Base-by-base conservation (phyloP, 495 filamentous ascomycete genomes). In the Amniculicola lignicola region DNA sequence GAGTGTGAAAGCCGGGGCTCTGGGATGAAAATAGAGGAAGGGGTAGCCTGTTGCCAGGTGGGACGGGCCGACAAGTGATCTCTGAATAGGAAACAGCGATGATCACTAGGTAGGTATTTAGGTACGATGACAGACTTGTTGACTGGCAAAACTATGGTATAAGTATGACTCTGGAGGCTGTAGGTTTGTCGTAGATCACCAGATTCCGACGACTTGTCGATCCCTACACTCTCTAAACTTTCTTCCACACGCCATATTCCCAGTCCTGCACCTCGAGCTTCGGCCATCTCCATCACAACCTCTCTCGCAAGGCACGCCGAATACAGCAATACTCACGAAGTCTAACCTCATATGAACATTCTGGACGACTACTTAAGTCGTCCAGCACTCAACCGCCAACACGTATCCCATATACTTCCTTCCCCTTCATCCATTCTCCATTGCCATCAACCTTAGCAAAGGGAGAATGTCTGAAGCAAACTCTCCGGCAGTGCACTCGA, bases 371-470 rank as follows among this genome's bases (percentile, higher is more conserved):
- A 2, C 22, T 14, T 18, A 37, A 48, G 44, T 18, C 45, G 46
- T 50, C 47, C 29, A 25, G 15, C 27, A 10, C 18, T 28, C 58
- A 42, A 43, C 39, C 58, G 58, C 46, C 33, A 56, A 19, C 27
- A 47, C 36, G 51, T 61, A 61, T 51, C 58, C 58, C 35, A 61
- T 61, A 33, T 61, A 61, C 44, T 61, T 61, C 29, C 51, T 61
- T 27, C 58, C 51, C 9, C 46, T 61, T n/a, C 58, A 61, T 33
- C 58, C 58, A 3, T 61, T 61, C 45, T 61, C 58, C 24, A 36
- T 61, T 38, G 58, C 58, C 24, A 61, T 61, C 44, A 61, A 61
- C 36, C 51, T 44, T 45, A 38, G 44, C 33, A 24, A 22, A 3
- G 9, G 51, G 22, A 18, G 51, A 37, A 51, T 28, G 38, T 16